phyloP scores from a whole-genome alignment of 208 protist species.

The Porcisia hertigi region DNA sequence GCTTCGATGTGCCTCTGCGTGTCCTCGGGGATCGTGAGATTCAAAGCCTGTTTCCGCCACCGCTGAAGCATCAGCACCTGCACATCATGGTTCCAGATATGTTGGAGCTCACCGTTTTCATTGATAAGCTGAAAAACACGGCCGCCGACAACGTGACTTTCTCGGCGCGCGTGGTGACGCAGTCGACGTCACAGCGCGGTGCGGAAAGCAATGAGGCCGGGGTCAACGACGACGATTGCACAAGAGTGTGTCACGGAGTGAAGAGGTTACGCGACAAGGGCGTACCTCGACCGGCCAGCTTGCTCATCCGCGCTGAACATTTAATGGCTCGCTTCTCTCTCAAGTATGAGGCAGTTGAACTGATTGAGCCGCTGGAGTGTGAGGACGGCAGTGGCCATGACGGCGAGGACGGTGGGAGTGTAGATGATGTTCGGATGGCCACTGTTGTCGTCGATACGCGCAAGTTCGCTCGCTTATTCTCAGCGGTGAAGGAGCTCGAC shows the following conservation, averaged over 20 bases:
- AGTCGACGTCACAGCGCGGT: background rate
- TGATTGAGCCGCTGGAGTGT: conserved; percentile 24
- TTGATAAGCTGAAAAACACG: conserved; percentile 70
- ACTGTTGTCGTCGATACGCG: conserved; percentile 65
- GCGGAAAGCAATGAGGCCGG: conserved; percentile 19
- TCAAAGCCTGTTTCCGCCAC: conserved; percentile 45
- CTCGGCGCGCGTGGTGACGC: conserved; percentile 20
- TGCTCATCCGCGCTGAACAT: conserved; percentile 60
- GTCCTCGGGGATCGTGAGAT: conserved; percentile 67
- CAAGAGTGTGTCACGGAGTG: background rate
- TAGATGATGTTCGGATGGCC: conserved; percentile 4
- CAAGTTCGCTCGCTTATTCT: conserved; percentile 77
- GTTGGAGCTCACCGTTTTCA: conserved; percentile 68
- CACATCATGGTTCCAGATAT: conserved; percentile 65
- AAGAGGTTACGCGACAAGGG: conserved; percentile 11
- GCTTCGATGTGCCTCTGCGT: conserved; percentile 79
- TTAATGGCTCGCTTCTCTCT: conserved; percentile 62
- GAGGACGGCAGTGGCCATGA: background rate
- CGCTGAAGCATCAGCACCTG: conserved; percentile 49
- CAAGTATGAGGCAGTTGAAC: conserved; percentile 59
- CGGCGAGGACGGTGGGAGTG: background rate
- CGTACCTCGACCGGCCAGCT: conserved; percentile 16
- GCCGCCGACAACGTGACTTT: conserved; percentile 71
- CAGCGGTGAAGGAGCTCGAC: conserved; percentile 57
- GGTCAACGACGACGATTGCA: background rate